Percentiles rank a stretch among this genome's conserved stretches.
phyloP scores from a whole-genome alignment of 768 basidiomycete genomes.

The Pleurotus citrinopileatus region DNA sequence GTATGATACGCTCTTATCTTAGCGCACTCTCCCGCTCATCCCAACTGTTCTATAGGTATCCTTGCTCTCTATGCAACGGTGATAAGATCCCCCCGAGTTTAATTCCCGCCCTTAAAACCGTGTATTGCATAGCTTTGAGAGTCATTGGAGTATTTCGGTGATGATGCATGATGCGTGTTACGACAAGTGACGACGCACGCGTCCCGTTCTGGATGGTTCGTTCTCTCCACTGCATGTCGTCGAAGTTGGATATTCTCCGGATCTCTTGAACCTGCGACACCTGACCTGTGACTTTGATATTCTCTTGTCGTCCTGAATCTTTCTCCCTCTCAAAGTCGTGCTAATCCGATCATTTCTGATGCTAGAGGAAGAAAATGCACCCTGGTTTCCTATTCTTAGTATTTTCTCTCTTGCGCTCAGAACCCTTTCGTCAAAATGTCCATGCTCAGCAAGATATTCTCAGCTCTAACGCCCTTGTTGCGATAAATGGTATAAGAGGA shows the following conservation, averaged over 20 bases:
- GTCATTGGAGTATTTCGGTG: background rate
- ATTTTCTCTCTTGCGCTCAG: background rate
- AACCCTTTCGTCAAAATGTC: background rate
- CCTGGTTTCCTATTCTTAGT: background rate
- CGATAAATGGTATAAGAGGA: too few species aligned
- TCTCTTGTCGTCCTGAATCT: too few species aligned
- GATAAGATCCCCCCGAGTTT: too few species aligned
- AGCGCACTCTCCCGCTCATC: too few species aligned
- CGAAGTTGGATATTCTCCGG: background rate
- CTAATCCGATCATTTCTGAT: background rate
- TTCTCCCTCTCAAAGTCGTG: too few species aligned
- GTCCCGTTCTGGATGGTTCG: background rate
- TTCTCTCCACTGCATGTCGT: background rate
- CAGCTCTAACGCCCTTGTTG: too few species aligned
- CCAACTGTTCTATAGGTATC: too few species aligned
- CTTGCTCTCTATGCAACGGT: too few species aligned
- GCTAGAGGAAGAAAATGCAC: background rate
- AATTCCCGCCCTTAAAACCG: too few species aligned
- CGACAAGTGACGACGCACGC: background rate
- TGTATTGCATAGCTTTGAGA: too few species aligned
- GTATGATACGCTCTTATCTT: too few species aligned
- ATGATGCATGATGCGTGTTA: background rate
- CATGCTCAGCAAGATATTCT: background rate
- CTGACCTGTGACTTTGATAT: slow-evolving; percentile 1
- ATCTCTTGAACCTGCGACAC: background rate